Conservation (phyloP, 2,329 filamentous ascomycete species). For the Parastagonospora avenae region DNA sequence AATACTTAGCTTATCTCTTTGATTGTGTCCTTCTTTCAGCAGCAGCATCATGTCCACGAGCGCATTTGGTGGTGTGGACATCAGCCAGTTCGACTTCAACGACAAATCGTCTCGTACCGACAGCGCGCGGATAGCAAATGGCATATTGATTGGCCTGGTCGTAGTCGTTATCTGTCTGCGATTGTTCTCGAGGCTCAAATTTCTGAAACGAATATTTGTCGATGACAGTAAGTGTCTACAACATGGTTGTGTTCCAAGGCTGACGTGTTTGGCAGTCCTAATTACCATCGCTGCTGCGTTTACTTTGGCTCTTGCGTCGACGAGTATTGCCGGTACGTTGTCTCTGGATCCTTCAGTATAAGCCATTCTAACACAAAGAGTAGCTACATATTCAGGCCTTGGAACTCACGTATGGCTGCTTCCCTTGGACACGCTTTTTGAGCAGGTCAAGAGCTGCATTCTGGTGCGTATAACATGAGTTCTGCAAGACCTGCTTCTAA, state of each 20-base stretch:
- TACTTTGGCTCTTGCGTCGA: slow-evolving; percentile 28
- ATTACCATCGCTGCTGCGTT: slow-evolving; percentile 29
- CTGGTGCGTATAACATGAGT: neutral
- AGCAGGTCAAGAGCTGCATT: slow-evolving; percentile 3
- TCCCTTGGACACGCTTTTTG: neutral
- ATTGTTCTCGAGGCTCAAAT: slow-evolving; percentile 23
- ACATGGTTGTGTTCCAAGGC: neutral
- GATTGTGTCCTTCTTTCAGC: too few relatives aligned
- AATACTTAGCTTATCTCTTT: too few relatives aligned
- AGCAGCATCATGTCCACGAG: too few relatives aligned
- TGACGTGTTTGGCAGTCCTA: slow-evolving; percentile 19
- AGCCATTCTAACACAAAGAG: slow-evolving; percentile 1
- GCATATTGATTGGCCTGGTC: slow-evolving; percentile 26
- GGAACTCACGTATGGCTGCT: slow-evolving; percentile 21
- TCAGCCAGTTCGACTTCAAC: slow-evolving; percentile 26
- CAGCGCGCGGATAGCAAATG: slow-evolving; percentile 18
- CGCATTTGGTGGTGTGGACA: slow-evolving; percentile 21
- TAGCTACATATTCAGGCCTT: slow-evolving; percentile 25
- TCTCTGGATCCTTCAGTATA: neutral
- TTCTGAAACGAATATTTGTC: slow-evolving; percentile 26
- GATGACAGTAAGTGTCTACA: slow-evolving; percentile 26
- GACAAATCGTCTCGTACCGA: slow-evolving; percentile 23
- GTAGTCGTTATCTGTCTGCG: slow-evolving; percentile 24
- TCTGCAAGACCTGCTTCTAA: neutral
- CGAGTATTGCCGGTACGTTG: slow-evolving; percentile 29